Evolutionary conservation across 2,329 filamentous ascomycete genomes (phyloP).

Genomic region (Hymenoscyphus fraxineus): DNA sequence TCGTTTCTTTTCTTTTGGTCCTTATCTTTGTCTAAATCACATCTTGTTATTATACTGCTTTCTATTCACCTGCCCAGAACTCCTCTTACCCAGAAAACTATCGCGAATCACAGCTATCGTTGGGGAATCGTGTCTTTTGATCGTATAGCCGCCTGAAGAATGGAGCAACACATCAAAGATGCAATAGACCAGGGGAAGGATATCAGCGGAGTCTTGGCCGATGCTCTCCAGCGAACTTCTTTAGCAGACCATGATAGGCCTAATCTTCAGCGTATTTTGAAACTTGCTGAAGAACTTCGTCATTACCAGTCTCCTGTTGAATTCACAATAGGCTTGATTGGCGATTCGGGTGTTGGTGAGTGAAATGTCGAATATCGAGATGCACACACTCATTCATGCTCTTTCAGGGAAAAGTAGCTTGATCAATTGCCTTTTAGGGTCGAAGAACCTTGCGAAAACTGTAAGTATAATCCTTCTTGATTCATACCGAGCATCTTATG

Average conservation of each 20-base stretch:
- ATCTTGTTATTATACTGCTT: neutral
- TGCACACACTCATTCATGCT: slow-evolving; percentile 3
- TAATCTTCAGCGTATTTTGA: slow-evolving; percentile 14
- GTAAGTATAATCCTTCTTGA: slow-evolving; percentile 7
- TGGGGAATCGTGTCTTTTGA: neutral
- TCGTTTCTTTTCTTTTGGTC: neutral
- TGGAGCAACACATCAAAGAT: slow-evolving; percentile 6
- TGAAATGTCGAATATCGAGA: neutral
- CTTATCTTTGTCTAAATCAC: neutral
- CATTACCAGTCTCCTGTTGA: slow-evolving; percentile 18
- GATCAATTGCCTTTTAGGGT: slow-evolving; percentile 18
- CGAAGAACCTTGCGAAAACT: slow-evolving; percentile 15
- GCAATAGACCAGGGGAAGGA: slow-evolving; percentile 12
- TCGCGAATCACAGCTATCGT: neutral
- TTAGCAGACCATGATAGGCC: slow-evolving; percentile 16
- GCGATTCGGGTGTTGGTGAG: slow-evolving; percentile 21
- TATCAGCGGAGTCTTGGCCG: slow-evolving; percentile 11
- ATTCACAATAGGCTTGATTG: slow-evolving; percentile 18
- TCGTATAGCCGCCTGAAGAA: neutral
- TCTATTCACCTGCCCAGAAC: neutral
- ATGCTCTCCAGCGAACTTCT: slow-evolving; percentile 11
- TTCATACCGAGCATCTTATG: neutral
- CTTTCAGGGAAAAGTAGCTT: slow-evolving; percentile 18
- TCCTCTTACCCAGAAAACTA: neutral
- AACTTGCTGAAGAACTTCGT: slow-evolving; percentile 18